Conservation (phyloP, 2,329 filamentous ascomycete species). For the Trichoderma guizhouense region DNA sequence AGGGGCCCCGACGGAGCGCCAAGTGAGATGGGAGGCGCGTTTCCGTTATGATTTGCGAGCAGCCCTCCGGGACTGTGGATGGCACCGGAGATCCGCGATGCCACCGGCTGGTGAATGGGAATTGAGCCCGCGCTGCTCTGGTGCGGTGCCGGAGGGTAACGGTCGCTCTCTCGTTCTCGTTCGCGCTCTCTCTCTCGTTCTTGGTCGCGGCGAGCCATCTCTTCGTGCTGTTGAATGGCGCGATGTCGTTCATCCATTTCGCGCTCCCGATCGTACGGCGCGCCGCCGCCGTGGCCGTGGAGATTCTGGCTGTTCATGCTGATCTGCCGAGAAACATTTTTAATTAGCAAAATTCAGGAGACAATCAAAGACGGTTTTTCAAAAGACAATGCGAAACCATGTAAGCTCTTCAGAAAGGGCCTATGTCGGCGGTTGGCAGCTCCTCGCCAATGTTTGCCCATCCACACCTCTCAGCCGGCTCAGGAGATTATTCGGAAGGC, state of each 20-base stretch:
- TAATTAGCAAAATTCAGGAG: slow-evolving; percentile 10
- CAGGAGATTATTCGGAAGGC: slow-evolving; percentile 9
- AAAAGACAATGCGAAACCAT: not conserved
- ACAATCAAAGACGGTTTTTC: not conserved
- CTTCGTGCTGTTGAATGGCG: slow-evolving; percentile 45
- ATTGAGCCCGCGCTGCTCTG: slow-evolving; percentile 87
- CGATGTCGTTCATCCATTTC: slow-evolving; percentile 49
- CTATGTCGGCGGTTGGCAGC: not conserved
- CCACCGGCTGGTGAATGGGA: slow-evolving; percentile 91
- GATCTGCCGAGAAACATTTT: slow-evolving; percentile 16
- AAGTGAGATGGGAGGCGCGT: slow-evolving; percentile 50
- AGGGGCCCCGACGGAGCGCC: slow-evolving; percentile 51
- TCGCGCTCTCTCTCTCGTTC: slow-evolving; percentile 56
- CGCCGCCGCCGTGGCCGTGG: slow-evolving; percentile 38
- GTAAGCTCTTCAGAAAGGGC: not conserved
- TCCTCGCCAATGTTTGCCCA: not conserved
- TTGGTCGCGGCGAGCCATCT: slow-evolving; percentile 54
- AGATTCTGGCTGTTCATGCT: slow-evolving; percentile 48
- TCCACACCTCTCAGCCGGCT: slow-evolving; percentile 1
- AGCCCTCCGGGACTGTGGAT: slow-evolving; percentile 92
- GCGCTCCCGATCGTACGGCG: slow-evolving; percentile 48
- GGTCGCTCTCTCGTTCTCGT: slow-evolving; percentile 64
- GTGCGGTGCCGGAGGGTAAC: slow-evolving; percentile 66
- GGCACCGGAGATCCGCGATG: slow-evolving; percentile 71
- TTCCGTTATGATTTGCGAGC: slow-evolving; percentile 67